phyloP scores from a whole-genome alignment of 169 alveolate species.

The Miamiensis avidus region DNA sequence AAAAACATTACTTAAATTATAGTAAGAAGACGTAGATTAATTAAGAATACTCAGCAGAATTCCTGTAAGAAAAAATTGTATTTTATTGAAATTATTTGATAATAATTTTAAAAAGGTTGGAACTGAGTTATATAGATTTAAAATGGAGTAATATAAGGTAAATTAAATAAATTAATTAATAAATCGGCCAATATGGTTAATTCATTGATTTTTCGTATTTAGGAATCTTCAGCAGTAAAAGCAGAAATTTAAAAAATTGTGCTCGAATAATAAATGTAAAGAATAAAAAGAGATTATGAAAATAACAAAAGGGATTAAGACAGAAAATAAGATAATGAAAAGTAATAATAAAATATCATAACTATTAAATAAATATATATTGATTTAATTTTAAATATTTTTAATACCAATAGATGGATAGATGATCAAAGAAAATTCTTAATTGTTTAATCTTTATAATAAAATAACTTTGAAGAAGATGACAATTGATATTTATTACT shows the following conservation, averaged over 20 bases:
- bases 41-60: neutral
- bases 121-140: neutral
- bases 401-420: neutral
- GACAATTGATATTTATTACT: too few species aligned
- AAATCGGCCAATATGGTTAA: too few species aligned
- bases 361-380: too few species aligned
- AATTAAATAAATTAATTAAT: too few species aligned
- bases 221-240: neutral
- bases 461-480: too few species aligned
- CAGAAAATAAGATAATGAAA: neutral
- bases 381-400: too few species aligned
- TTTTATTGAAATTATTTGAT: too few species aligned
- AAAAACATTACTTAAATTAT: too few species aligned
- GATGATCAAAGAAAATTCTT: neutral
- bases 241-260: neutral
- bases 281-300: neutral
- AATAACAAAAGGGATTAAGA: neutral
- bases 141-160: neutral
- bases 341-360: neutral
- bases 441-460: neutral
- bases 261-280: neutral
- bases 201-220: too few species aligned
- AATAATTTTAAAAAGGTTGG: neutral
- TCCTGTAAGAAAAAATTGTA: neutral
- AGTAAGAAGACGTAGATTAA: neutral